phyloP scores from a whole-genome alignment of 2,329 filamentous ascomycete genomes.

The Colletotrichum simmondsii region DNA sequence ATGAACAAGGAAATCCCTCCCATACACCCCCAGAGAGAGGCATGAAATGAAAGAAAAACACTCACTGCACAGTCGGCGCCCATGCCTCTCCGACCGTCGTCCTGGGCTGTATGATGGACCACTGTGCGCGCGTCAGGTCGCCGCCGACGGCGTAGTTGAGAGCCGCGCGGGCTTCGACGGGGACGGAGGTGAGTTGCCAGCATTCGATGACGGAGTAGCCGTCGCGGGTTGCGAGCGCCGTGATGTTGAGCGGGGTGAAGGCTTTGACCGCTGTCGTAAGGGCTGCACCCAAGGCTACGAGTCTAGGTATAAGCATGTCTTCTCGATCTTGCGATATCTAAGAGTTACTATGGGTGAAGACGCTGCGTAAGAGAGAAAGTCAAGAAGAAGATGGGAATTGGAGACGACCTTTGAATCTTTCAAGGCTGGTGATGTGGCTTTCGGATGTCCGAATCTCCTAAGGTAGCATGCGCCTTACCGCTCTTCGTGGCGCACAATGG shows the following conservation, averaged over 20 bases:
- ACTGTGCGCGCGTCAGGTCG: slow-evolving; percentile 41
- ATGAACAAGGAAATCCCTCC: neutral
- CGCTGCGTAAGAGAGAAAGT: neutral
- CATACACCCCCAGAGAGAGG: neutral
- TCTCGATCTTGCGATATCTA: rapidly evolving
- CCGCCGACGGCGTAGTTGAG: slow-evolving; percentile 42
- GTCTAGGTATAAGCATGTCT: neutral
- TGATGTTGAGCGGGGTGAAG: slow-evolving; percentile 50
- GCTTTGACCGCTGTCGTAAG: neutral
- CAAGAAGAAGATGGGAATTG: neutral
- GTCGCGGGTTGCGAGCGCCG: slow-evolving; percentile 48
- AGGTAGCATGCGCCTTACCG: neutral
- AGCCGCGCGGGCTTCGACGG: slow-evolving; percentile 42
- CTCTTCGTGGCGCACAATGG: neutral
- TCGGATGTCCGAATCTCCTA: neutral
- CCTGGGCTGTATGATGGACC: slow-evolving; percentile 45
- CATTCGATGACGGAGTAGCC: slow-evolving; percentile 55
- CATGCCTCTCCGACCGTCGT: slow-evolving; percentile 45
- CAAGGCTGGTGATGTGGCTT: neutral
- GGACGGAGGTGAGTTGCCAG: slow-evolving; percentile 50
- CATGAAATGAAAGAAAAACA: neutral
- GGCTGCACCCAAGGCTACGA: neutral
- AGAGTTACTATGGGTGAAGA: neutral
- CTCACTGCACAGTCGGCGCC: slow-evolving; percentile 46
- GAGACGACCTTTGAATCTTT: neutral